Percentiles rank a stretch among this genome's conserved stretches.
Evolutionary conservation across 192 early-diverging fungal species (phyloP).

Genomic region (Diversispora epigaea): DNA sequence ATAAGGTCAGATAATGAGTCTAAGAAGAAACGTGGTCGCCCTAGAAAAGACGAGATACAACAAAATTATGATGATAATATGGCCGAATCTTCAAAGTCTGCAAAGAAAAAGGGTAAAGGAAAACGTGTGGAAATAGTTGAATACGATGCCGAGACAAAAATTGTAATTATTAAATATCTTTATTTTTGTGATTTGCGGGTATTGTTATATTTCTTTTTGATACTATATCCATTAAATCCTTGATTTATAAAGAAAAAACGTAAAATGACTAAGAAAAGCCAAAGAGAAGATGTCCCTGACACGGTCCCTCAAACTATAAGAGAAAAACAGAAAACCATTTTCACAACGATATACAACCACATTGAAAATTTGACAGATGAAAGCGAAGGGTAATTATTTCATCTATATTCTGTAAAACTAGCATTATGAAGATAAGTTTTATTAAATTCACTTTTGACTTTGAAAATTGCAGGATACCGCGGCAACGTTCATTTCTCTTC

Average conservation of each 20-base stretch:
- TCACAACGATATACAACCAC: no score
- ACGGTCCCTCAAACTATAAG: no score
- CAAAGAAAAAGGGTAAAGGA: constrained; percentile 28
- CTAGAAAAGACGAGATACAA: constrained; percentile 41
- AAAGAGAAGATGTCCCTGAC: no score
- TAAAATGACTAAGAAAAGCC: no score
- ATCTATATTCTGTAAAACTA: background rate
- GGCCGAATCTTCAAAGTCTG: constrained; percentile 8
- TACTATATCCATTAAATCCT: no score
- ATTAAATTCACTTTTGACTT: background rate
- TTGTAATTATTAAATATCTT: background rate
- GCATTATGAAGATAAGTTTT: background rate
- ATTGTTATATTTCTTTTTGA: constrained; percentile 19
- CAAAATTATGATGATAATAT: constrained; percentile 39
- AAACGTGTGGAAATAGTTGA: constrained; percentile 1
- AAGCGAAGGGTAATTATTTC: no score
- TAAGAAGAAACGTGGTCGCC: constrained; percentile 46
- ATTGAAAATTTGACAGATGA: no score
- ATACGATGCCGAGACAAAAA: background rate
- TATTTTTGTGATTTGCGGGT: constrained; percentile 12
- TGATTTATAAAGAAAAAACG: no score
- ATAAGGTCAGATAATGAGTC: constrained; percentile 30
- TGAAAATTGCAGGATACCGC: constrained; percentile 36
- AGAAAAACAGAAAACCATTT: no score
- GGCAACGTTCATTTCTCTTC: constrained; percentile 76